Percentiles rank a stretch among this genome's conserved stretches.
These are phyloP conservation scores for Axilococcus clingmanii DNA, from an alignment of 139 green algal genomes.

Conservation along the genomic window DNA sequence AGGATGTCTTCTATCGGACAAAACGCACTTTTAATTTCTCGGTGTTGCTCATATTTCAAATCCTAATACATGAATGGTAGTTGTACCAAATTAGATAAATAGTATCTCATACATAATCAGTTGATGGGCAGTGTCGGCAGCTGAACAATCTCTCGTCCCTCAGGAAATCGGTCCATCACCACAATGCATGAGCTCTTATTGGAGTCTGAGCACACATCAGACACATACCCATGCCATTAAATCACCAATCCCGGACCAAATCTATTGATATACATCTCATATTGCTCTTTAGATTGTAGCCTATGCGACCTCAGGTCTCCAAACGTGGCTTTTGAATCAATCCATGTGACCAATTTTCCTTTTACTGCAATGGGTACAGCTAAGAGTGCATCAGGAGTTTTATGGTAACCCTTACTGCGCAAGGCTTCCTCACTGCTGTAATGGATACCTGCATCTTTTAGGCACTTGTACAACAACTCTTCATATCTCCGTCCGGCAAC, in stretches of 20 bases:
- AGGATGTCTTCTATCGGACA: too few species aligned
- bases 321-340: constrained; percentile 94
- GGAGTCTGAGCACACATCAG: too few species aligned
- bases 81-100: neutral
- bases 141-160: neutral
- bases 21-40: too few species aligned
- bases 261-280: constrained; percentile 58
- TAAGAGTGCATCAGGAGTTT: constrained; percentile 78
- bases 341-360: constrained; percentile 73
- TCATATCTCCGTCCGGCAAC: constrained; percentile 59
- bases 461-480: constrained; percentile 42
- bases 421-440: constrained; percentile 76
- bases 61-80: neutral
- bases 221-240: constrained; percentile 83
- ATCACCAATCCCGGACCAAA: constrained; percentile 84
- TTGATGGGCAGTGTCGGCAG: neutral
- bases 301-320: constrained; percentile 41
- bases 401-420: constrained; percentile 57
- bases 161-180: neutral
- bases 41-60: too few species aligned
- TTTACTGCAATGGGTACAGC: constrained; percentile 62
- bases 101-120: too few species aligned
- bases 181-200: too few species aligned
- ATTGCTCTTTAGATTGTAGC: constrained; percentile 42
- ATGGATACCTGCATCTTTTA: constrained; percentile 39